Evolutionary conservation across 805 yeast species (phyloP).

Genomic region (Barnettozyma californica): DNA sequence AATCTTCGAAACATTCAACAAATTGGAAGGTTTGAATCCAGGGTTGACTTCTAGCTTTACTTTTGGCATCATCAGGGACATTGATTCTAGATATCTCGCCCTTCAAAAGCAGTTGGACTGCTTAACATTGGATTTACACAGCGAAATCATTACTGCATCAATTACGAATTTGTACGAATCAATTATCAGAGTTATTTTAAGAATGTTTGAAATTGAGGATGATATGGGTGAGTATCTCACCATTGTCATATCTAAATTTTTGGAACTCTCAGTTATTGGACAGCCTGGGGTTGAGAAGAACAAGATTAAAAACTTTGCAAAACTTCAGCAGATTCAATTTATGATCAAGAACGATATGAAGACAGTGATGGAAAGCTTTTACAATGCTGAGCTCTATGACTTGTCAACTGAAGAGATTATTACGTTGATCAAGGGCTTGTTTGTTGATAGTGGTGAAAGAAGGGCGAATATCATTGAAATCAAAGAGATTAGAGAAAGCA

Average conservation of each 20-base stretch:
- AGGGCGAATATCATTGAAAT: constrained; percentile 32
- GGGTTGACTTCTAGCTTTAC: constrained; percentile 13
- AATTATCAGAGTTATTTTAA: constrained; percentile 15
- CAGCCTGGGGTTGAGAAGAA: constrained; percentile 1
- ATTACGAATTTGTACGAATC: constrained; percentile 18
- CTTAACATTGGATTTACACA: constrained; percentile 1
- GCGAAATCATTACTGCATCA: constrained; percentile 10
- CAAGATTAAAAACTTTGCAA: constrained; percentile 17
- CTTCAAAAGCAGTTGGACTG: constrained; percentile 7
- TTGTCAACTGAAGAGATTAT: constrained; percentile 33
- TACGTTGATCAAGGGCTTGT: constrained; percentile 31
- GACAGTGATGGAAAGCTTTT: constrained; percentile 36
- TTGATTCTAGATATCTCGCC: constrained; percentile 10
- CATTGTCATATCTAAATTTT: constrained; percentile 14
- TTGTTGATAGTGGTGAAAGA: constrained; percentile 35
- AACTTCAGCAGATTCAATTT: constrained; percentile 18
- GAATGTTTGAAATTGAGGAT: constrained; percentile 19
- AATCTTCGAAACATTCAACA: constrained; percentile 4
- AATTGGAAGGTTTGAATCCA: constrained; percentile 19
- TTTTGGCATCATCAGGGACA: constrained; percentile 9
- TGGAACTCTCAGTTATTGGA: constrained; percentile 13
- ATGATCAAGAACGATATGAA: constrained; percentile 31
- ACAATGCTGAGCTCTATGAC: constrained; percentile 35
- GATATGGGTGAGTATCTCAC: constrained; percentile 21
- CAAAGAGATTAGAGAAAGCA: constrained; percentile 30